These are phyloP conservation scores for Phytophthora aleatoria DNA, from an alignment of 352 stramenopile genomes.

Conservation along the genomic window DNA sequence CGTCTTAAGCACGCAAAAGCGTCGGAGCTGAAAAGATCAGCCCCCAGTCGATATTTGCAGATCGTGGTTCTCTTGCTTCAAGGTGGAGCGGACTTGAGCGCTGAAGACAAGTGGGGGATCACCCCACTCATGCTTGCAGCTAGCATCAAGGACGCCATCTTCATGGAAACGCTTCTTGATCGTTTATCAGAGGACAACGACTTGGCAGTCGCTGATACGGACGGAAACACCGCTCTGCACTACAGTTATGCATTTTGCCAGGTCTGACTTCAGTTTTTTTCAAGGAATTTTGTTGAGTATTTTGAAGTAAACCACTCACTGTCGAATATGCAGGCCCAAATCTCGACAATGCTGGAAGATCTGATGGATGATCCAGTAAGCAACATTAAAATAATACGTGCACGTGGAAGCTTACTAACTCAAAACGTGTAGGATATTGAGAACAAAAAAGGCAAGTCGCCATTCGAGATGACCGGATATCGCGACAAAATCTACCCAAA, in stretches of 20 bases:
- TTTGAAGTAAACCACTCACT: not conserved
- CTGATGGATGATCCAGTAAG: conserved; percentile 39
- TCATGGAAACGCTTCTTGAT: conserved; percentile 51
- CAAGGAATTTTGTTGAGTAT: not conserved
- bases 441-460: conserved; percentile 44
- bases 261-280: conserved; percentile 20
- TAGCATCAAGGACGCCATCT: conserved; percentile 27
- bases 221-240: conserved; percentile 62
- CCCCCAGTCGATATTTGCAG: conserved; percentile 41
- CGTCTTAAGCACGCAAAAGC: conserved; percentile 12
- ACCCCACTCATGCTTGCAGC: conserved; percentile 69
- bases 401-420: not conserved
- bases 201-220: conserved; percentile 33
- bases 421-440: conserved; percentile 35
- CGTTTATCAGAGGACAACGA: conserved; percentile 21
- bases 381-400: not conserved
- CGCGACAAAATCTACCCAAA: conserved; percentile 50
- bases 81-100: conserved; percentile 28
- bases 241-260: conserved; percentile 75
- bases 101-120: conserved; percentile 59
- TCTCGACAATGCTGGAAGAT: conserved; percentile 53
- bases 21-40: conserved; percentile 11
- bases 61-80: conserved; percentile 40
- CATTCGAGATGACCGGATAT: conserved; percentile 51
- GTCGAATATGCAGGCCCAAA: conserved; percentile 26